phyloP scores from a whole-genome alignment of 441 rosid genomes.

The Arabidopsis hybrid region DNA sequence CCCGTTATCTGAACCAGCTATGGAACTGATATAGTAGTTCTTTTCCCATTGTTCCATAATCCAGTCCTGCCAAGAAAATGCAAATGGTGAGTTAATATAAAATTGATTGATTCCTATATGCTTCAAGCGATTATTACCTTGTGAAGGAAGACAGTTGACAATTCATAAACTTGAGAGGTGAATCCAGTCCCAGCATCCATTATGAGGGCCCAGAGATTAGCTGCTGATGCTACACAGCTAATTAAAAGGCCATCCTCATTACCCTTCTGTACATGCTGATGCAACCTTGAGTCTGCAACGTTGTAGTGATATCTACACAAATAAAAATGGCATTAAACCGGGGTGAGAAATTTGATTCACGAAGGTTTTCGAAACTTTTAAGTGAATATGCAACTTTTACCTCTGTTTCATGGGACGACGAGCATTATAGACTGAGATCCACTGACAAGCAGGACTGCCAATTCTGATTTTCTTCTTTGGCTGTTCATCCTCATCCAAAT shows the following conservation, averaged over 20 bases:
- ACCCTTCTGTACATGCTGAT: slow-evolving; percentile 90
- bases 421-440: slow-evolving; percentile 91
- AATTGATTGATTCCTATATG: neutral
- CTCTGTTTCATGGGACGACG: slow-evolving; percentile 97
- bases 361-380: slow-evolving; percentile 6
- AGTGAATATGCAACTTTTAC: slow-evolving; percentile 39
- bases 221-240: slow-evolving; percentile 87
- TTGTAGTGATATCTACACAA: slow-evolving; percentile 92
- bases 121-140: slow-evolving; percentile 58
- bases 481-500: slow-evolving; percentile 91
- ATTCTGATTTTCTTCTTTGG: slow-evolving; percentile 86
- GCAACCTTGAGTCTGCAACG: slow-evolving; percentile 82
- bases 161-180: slow-evolving; percentile 81
- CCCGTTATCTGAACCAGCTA: slow-evolving; percentile 81
- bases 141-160: slow-evolving; percentile 82
- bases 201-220: slow-evolving; percentile 92
- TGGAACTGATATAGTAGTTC: slow-evolving; percentile 77
- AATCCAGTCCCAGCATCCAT: slow-evolving; percentile 99
- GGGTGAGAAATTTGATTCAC: neutral
- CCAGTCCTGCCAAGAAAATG: slow-evolving; percentile 67
- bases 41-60: slow-evolving; percentile 94
- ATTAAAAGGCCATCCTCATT: slow-evolving; percentile 88
- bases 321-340: neutral
- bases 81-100: slow-evolving; percentile 21
- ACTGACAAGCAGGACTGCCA: slow-evolving; percentile 91